Percentiles rank a stretch among this genome's conserved stretches.
Conservation (phyloP, 2,329 filamentous ascomycete genomes). For the Microascus cirrosus region DNA sequence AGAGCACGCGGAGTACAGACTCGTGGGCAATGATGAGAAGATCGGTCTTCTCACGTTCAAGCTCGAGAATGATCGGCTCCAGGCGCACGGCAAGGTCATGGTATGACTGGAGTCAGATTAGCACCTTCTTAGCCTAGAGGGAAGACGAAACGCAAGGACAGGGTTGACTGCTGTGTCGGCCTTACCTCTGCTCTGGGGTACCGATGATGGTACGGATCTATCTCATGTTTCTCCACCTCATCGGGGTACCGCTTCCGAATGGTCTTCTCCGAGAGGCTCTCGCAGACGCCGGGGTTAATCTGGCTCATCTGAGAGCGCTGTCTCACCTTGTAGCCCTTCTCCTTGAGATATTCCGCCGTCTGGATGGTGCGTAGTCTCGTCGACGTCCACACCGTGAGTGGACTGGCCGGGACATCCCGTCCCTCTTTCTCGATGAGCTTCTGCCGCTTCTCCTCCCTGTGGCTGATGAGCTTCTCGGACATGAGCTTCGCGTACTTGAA, state of each 20-base stretch:
- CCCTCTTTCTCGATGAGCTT: constrained; percentile 59
- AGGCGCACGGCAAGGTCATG: constrained; percentile 96
- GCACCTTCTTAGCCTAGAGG: background rate
- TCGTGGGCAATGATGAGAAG: constrained; percentile 98
- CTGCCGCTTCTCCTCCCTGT: constrained; percentile 72
- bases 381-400: constrained; percentile 88
- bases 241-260: constrained; percentile 79
- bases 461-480: constrained; percentile 70
- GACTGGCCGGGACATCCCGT: constrained; percentile 57
- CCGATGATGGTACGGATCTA: constrained; percentile 92
- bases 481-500: constrained; percentile 73
- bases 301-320: constrained; percentile 96
- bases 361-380: constrained; percentile 84
- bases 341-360: constrained; percentile 71
- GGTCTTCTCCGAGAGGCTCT: constrained; percentile 76
- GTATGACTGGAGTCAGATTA: constrained; percentile 58
- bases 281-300: constrained; percentile 90
- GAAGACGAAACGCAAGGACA: background rate
- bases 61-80: constrained; percentile 93
- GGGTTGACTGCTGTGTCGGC: background rate
- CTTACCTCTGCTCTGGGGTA: constrained; percentile 86
- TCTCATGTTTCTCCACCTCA: constrained; percentile 84
- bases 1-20: constrained; percentile 90
- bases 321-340: constrained; percentile 71
- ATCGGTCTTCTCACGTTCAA: constrained; percentile 94